Base-by-base conservation (phyloP, 176 grass and related monocot species). In the Rhynchospora tenuis region DNA sequence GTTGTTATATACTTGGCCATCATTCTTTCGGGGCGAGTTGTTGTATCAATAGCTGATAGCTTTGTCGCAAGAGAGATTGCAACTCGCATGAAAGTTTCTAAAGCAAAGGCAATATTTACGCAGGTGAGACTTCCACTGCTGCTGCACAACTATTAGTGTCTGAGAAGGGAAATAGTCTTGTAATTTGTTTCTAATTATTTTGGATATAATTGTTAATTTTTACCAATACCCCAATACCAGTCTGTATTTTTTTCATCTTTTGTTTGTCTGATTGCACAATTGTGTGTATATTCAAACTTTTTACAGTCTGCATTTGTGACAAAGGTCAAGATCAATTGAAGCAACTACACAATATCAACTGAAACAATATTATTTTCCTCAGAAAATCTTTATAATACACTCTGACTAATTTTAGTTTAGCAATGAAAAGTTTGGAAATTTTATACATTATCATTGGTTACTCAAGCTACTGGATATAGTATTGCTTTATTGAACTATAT, bases 41-140 rank as follows among this genome's bases (percentile, higher is more conserved):
- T 98, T 82, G 95, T 98, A 55, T 94, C 90, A 50, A 98, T 98
- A 90, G 91, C 95, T 79, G 95, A 98, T 82, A 98, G 95, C 84
- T 95, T 98, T 80, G 84, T 89, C 47, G 81, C 92, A 58, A 89
- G 87, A 27, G 95, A 98, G 87, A 93, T 98, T 78, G 84, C 78
- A 60, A 87, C 69, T 81, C 89, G 95, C 45, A 91, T 98, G 89
- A 78, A 68, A 74, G 84, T 90, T 5, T 86, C 92, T 70, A 91
- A 89, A 81, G 95, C 92, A 65, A 93, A 87, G 70, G 95, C 88
- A 82, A 93, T 95, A 87, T 95, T 95, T 86, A 98, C 95, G 38
- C 95, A 98, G 87, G 95, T 93, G 51, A 84, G 83, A 69, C 19
- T 10, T 62, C 38, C 26, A 52, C 1, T 4, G 14, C 31, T 43